These are phyloP conservation scores for Aphanomyces stellatus DNA, from an alignment of 352 stramenopile species.

Conservation along the genomic window DNA sequence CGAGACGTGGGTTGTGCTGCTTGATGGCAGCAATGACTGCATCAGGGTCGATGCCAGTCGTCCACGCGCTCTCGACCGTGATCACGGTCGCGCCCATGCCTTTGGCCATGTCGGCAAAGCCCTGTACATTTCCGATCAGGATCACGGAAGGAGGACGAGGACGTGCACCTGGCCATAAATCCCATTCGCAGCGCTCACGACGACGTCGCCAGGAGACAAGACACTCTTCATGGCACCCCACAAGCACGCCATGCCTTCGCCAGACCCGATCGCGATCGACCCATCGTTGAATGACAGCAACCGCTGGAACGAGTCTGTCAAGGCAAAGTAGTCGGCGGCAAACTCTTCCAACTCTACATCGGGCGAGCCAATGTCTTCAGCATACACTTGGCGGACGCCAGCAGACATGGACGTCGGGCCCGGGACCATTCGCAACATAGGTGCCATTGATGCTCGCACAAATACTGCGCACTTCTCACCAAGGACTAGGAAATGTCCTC, in stretches of 20 bases:
- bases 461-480: too few relatives aligned
- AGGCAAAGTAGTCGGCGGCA: slow-evolving; percentile 42
- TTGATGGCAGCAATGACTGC: slow-evolving; percentile 32
- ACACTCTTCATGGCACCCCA: slow-evolving; percentile 48
- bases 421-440: slow-evolving; percentile 27
- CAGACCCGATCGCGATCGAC: slow-evolving; percentile 41
- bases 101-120: slow-evolving; percentile 41
- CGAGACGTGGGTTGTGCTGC: slow-evolving; percentile 33
- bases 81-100: slow-evolving; percentile 33
- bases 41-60: slow-evolving; percentile 30
- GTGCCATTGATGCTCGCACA: too few relatives aligned
- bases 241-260: slow-evolving; percentile 44
- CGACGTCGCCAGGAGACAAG: slow-evolving; percentile 29
- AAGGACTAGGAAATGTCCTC: too few relatives aligned
- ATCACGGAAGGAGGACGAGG: too few relatives aligned
- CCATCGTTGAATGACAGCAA: slow-evolving; percentile 31
- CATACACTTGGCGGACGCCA: slow-evolving; percentile 31
- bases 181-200: slow-evolving; percentile 40
- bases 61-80: slow-evolving; percentile 35
- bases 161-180: slow-evolving; percentile 30
- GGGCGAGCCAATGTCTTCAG: slow-evolving; percentile 30
- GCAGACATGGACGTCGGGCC: slow-evolving; percentile 34
- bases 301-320: slow-evolving; percentile 29
- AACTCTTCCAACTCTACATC: slow-evolving; percentile 38
- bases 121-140: neutral